Base-by-base conservation (phyloP, 352 stramenopile species). In the Globisporangium emineosum region DNA sequence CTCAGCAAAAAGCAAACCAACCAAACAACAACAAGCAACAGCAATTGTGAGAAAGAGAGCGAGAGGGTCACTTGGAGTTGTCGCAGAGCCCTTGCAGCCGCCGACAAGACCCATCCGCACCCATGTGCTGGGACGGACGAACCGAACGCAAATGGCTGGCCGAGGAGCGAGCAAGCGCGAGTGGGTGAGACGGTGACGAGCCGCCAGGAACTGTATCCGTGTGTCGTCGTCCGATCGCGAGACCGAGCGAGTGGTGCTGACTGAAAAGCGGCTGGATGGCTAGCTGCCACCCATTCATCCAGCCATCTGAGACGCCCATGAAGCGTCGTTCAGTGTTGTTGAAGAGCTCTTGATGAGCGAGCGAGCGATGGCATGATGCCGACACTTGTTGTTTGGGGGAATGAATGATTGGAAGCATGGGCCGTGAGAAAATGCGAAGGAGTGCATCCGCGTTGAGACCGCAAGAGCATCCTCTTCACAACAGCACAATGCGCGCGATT, bases 401-500 rank as follows among this genome's bases (percentile, higher is more conserved):
- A 10, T 40, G 33, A 13, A 45, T n/a, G 40, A 47, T 23, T 9
- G 40, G 6, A 47, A 47, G 17, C 40, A 47, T 2, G 17, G 40
- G 23, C 15, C 40, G 17, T 47, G 40, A 47, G 40, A 47, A 47
- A 47, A 47, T 23, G 40, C 17, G 17, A 47, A 47, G 17, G 40
- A 47, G 40, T 17, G 40, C 40, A 47, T 47, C 40, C 17, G 40
- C 17, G 17, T 47, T 47, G 40, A 23, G 19, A 17, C 3, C 40
- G 10, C 17, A 45, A 15, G 40, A 47, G 40, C 15, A 47, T 45
- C 15, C 17, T 23, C 2, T 17, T 47, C 40, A 21, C 40, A 47
- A 47, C 40, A 47, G 40, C 40, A 47, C 40, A 47, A 47, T 47
- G 40, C 40, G 40, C 40, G 17, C 40, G 40, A 47, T 47, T 47